Evolutionary conservation across 2,329 filamentous ascomycete species (phyloP).

Genomic region (Ophiocordyceps polyrhachis-furcata): DNA sequence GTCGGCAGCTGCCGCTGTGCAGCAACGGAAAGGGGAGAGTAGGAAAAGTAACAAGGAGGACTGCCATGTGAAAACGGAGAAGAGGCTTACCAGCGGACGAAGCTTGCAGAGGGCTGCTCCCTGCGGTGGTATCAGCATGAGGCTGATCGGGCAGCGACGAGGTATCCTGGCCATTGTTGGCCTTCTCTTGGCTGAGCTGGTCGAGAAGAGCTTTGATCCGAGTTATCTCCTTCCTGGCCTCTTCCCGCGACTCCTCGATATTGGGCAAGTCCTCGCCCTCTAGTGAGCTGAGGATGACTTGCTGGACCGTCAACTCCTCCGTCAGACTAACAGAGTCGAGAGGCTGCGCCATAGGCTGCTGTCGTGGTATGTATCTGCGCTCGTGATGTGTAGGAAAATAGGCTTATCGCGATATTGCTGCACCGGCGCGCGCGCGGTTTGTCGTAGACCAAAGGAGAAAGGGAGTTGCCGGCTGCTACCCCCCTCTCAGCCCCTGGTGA

Average conservation of each 20-base stretch:
- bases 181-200: background rate
- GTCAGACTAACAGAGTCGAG: conserved; percentile 6
- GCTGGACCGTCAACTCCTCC: conserved; percentile 24
- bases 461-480: too few relatives aligned
- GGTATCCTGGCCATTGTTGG: conserved; percentile 1
- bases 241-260: conserved; percentile 13
- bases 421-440: background rate
- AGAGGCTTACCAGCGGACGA: background rate
- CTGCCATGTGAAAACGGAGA: background rate
- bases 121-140: background rate
- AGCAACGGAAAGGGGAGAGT: background rate
- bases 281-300: conserved; percentile 24
- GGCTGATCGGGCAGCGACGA: background rate
- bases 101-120: background rate
- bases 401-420: background rate
- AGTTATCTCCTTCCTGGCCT: conserved; percentile 10
- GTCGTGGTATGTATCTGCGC: background rate
- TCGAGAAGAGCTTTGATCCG: conserved; percentile 14
- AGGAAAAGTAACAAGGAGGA: background rate
- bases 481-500: background rate
- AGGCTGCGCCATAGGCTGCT: background rate
- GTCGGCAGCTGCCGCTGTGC: background rate
- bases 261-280: conserved; percentile 3
- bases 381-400: background rate
- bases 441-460: too few relatives aligned